Percentiles rank a stretch among this genome's conserved stretches.
Conservation (phyloP, 78 protist genomes). For the Dictyostelium citrinum region DNA sequence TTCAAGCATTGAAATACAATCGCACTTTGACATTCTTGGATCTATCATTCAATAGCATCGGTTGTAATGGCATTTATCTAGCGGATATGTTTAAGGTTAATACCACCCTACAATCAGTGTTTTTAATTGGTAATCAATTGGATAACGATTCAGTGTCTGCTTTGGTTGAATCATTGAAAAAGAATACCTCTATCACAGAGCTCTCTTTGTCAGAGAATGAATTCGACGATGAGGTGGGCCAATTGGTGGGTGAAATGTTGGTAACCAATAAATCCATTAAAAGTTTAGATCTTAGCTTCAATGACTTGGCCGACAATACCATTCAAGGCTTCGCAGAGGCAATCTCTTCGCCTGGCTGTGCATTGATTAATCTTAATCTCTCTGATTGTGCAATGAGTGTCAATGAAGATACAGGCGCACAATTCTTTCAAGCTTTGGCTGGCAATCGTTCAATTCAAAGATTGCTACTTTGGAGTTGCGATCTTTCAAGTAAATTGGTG, state of each 20-base stretch:
- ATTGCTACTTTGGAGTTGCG: conserved; percentile 43
- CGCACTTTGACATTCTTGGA: conserved; percentile 28
- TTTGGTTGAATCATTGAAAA: conserved; percentile 6
- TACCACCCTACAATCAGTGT: not conserved
- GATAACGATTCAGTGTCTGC: conserved; percentile 38
- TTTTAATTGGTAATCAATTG: conserved; percentile 60
- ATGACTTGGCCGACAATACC: conserved; percentile 21
- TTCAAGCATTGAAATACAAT: conserved; percentile 11
- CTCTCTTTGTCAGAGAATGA: conserved; percentile 36
- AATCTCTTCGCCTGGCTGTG: not conserved
- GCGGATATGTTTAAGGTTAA: conserved; percentile 1
- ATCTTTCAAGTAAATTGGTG: conserved; percentile 1
- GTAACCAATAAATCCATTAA: conserved; percentile 5
- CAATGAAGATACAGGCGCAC: conserved; percentile 7
- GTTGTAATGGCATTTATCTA: not conserved
- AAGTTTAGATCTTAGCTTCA: conserved; percentile 32
- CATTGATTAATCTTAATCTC: not conserved
- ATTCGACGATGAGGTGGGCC: conserved; percentile 54
- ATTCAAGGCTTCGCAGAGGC: conserved; percentile 26
- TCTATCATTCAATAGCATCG: conserved; percentile 36
- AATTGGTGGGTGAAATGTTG: conserved; percentile 37
- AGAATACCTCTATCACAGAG: conserved; percentile 39
- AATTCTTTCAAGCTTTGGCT: conserved; percentile 25
- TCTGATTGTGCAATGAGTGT: conserved; percentile 31
- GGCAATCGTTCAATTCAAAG: not conserved